Percentiles rank a stretch among this genome's conserved stretches.
Evolutionary conservation across 2,329 filamentous ascomycete species (phyloP).

Genomic region (Huntiella decipiens): DNA sequence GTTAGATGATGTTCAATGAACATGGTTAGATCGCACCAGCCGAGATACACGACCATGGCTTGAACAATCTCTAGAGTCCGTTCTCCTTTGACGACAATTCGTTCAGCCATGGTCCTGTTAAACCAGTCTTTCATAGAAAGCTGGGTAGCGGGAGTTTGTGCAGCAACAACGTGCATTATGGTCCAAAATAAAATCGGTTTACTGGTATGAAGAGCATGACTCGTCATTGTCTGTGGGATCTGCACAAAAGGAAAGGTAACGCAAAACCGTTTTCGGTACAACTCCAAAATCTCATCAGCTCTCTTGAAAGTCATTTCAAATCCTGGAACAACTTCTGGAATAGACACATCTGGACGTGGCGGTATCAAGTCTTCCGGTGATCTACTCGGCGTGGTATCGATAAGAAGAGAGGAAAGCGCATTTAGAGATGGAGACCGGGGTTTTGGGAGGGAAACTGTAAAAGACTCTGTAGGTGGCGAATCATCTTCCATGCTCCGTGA

Average conservation of each 20-base stretch:
- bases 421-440: background rate
- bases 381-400: slow-evolving; percentile 15
- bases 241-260: slow-evolving; percentile 23
- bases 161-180: slow-evolving; percentile 19
- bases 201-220: slow-evolving; percentile 17
- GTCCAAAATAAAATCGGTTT: slow-evolving; percentile 22
- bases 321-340: slow-evolving; percentile 18
- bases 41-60: slow-evolving; percentile 20
- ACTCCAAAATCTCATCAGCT: slow-evolving; percentile 17
- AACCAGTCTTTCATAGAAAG: slow-evolving; percentile 20
- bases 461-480: background rate
- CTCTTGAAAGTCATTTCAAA: slow-evolving; percentile 19
- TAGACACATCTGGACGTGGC: background rate
- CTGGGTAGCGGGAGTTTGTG: slow-evolving; percentile 18
- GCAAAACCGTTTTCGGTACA: slow-evolving; percentile 19
- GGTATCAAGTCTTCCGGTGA: background rate
- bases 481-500: background rate
- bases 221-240: slow-evolving; percentile 14
- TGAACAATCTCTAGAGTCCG: slow-evolving; percentile 21
- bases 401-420: slow-evolving; percentile 15
- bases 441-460: background rate
- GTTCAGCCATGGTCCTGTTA: slow-evolving; percentile 19
- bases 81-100: slow-evolving; percentile 21
- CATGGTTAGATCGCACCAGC: slow-evolving; percentile 23
- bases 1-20: slow-evolving; percentile 21